Percentiles rank a stretch among this genome's conserved stretches.
Conservation (phyloP, 352 stramenopile genomes). For the Globisporangium cylindrosporum region DNA sequence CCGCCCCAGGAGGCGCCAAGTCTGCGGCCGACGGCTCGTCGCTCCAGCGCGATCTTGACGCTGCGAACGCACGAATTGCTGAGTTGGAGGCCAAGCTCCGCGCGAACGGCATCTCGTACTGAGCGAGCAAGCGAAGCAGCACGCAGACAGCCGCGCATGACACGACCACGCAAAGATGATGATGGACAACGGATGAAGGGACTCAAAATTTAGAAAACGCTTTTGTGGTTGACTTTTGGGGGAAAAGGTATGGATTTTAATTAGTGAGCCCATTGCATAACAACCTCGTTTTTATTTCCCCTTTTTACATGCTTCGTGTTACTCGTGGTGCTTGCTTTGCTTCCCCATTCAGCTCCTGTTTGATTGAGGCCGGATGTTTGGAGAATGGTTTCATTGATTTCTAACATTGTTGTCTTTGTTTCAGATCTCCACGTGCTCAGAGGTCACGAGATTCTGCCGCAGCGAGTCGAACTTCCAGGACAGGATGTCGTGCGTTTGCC, state of each 20-base stretch:
- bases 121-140: conserved; percentile 11
- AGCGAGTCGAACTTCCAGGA: conserved; percentile 78
- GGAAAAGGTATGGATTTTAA: conserved; percentile 22
- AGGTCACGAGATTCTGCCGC: conserved; percentile 29
- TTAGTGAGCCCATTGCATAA: conserved; percentile 22
- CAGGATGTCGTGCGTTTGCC: conserved; percentile 89
- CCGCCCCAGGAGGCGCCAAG: conserved; percentile 12
- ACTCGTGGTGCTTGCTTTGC: neutral
- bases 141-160: neutral
- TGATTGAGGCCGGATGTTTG: neutral
- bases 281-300: conserved; percentile 12
- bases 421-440: conserved; percentile 8
- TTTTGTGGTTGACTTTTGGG: conserved; percentile 19
- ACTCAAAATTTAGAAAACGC: conserved; percentile 19
- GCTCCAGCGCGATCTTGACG: conserved; percentile 75
- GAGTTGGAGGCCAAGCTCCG: conserved; percentile 61
- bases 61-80: conserved; percentile 80
- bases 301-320: neutral
- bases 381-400: neutral
- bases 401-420: neutral
- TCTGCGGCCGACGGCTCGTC: conserved; percentile 32
- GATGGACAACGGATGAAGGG: conserved; percentile 9
- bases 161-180: neutral
- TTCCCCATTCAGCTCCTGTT: neutral
- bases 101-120: conserved; percentile 81